These are phyloP conservation scores for Lasiosphaeria hispida DNA, from an alignment of 495 filamentous ascomycete genomes.

Conservation along the genomic window DNA sequence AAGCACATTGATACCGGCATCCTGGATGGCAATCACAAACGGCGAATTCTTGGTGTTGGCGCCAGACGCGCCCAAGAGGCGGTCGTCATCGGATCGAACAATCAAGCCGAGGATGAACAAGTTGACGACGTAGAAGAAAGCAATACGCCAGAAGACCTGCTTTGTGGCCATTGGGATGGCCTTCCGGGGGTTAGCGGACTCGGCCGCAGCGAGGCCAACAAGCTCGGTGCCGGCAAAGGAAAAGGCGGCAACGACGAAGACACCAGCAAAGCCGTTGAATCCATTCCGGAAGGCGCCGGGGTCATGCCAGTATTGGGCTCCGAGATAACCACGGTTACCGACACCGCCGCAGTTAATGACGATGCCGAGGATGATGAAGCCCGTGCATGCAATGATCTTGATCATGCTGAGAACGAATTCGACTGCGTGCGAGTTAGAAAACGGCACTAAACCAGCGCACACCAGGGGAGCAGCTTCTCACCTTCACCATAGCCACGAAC, in stretches of 20 bases:
- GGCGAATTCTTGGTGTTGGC: conserved; percentile 52
- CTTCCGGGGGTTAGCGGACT: conserved; percentile 72
- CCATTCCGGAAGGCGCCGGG: conserved; percentile 65
- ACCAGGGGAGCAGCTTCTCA: neutral
- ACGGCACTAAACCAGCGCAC: too few species aligned
- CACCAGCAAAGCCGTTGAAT: conserved; percentile 65
- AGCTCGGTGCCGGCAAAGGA: conserved; percentile 70
- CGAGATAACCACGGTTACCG: conserved; percentile 68
- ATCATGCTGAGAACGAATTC: conserved; percentile 41
- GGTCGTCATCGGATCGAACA: conserved; percentile 39
- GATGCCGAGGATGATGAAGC: conserved; percentile 54
- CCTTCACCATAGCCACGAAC: conserved; percentile 55
- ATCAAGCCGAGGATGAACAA: conserved; percentile 62
- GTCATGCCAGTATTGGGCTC: conserved; percentile 50
- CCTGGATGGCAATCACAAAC: conserved; percentile 65
- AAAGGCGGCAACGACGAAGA: conserved; percentile 67
- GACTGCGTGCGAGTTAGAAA: conserved; percentile 25
- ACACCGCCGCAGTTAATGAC: conserved; percentile 52
- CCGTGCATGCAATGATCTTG: conserved; percentile 39
- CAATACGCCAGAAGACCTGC: conserved; percentile 81
- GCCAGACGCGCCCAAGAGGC: conserved; percentile 41
- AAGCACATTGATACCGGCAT: conserved; percentile 63
- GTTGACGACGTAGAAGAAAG: conserved; percentile 74
- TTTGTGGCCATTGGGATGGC: conserved; percentile 76
- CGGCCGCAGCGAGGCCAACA: conserved; percentile 73